A percentile compares a stretch with the other conserved stretches of the same genome.
Evolutionary conservation across 1,284 basidiomycete species (phyloP).

Genomic region (Fomitiporia mediterranea): DNA sequence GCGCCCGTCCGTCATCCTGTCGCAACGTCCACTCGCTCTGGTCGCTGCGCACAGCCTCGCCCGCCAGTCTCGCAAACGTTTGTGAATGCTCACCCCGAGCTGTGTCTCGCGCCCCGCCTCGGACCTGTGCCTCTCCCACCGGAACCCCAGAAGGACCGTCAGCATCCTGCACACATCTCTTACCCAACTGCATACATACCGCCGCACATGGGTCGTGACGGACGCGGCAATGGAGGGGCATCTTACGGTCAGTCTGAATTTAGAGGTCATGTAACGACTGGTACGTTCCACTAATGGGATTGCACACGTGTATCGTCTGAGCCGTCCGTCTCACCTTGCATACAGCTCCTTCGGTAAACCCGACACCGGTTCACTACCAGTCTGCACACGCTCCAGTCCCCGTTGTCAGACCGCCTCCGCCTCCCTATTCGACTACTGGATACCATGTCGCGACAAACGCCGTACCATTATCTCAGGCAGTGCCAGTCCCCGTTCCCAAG

Average conservation of each 20-base stretch:
- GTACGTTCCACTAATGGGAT: slow-evolving; percentile 5
- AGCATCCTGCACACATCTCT: neutral
- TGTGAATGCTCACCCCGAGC: neutral
- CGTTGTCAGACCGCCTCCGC: neutral
- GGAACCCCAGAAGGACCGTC: neutral
- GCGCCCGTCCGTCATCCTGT: neutral
- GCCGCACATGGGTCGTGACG: neutral
- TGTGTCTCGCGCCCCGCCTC: slow-evolving; percentile 5
- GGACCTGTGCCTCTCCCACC: neutral
- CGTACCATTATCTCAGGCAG: neutral
- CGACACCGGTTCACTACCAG: neutral
- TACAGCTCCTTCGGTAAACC: neutral
- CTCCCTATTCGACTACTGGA: neutral
- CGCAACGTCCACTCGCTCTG: neutral
- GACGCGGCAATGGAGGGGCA: neutral
- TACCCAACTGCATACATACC: neutral
- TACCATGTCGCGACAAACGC: neutral
- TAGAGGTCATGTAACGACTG: neutral
- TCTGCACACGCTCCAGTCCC: neutral
- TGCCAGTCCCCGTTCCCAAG: neutral
- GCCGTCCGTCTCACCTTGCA: too few species aligned
- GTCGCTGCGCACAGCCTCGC: slow-evolving; percentile 5
- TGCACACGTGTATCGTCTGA: too few species aligned
- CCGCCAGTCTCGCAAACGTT: neutral
- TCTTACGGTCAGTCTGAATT: neutral